phyloP scores from a whole-genome alignment of 805 yeast genomes.

The Kazachstania kunashirensis region DNA sequence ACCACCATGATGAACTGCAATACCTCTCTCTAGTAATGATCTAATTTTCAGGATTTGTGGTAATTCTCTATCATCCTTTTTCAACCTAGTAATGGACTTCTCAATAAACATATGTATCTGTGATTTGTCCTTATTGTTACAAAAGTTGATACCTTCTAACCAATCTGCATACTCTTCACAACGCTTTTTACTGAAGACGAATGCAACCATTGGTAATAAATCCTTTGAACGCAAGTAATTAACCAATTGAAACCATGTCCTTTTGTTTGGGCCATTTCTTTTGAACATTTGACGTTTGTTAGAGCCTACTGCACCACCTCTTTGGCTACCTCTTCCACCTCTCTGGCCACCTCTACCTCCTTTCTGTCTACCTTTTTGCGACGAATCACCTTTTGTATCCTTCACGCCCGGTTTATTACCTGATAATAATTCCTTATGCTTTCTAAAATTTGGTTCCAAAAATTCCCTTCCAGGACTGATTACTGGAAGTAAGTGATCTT shows the following conservation, averaged over 20 bases:
- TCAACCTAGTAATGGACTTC: conserved; percentile 74
- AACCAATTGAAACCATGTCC: conserved; percentile 66
- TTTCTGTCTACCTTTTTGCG: conserved; percentile 19
- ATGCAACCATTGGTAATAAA: conserved; percentile 83
- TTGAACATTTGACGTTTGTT: conserved; percentile 31
- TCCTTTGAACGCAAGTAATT: conserved; percentile 57
- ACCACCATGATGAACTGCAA: conserved; percentile 95
- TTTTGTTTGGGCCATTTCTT: conserved; percentile 65
- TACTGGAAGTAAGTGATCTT: conserved; percentile 58
- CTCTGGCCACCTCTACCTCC: conserved; percentile 24
- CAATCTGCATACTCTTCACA: conserved; percentile 90
- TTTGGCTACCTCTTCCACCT: conserved; percentile 28
- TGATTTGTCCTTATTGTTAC: conserved; percentile 75
- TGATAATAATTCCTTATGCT: conserved; percentile 46
- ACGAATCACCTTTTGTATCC: conserved; percentile 29
- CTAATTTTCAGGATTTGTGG: conserved; percentile 84
- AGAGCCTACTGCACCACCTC: conserved; percentile 34
- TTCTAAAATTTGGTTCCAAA: conserved; percentile 49
- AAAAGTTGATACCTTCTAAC: conserved; percentile 63
- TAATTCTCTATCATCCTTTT: conserved; percentile 82
- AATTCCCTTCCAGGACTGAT: conserved; percentile 69
- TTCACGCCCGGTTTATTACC: conserved; percentile 26
- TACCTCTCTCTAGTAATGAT: conserved; percentile 79
- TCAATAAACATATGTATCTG: conserved; percentile 92
- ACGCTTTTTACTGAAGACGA: conserved; percentile 86